Base-by-base conservation (phyloP, 108 stramenopile species). In the Ochromonas danica region DNA sequence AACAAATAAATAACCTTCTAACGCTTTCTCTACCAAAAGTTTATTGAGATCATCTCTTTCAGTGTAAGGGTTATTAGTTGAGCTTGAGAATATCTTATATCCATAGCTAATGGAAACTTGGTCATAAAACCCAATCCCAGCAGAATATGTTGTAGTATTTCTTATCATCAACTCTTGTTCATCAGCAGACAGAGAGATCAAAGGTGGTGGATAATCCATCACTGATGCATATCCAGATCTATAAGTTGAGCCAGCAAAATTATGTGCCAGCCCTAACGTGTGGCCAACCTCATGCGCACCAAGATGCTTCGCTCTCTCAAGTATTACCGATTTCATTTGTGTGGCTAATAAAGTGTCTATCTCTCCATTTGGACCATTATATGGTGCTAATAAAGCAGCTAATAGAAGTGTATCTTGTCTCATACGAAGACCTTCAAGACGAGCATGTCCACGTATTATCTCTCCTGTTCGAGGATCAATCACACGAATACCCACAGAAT, bases 191-290 rank as follows among this genome's bases (percentile, higher is more conserved):
- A 67, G 31, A 31, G 33, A 10, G 10, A 67, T 25, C 3, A 67
- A 14, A 6, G 63, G 63, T 31, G 63, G 63, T 36, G 63, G 63
- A 36, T 67, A 67, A 67, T 67, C 63, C 63, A 67, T 67, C 63
- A 67, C 63, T 10, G 63, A 35, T 6, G 30, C 63, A 36, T 35
- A 67, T 28, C 63, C 33, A 36, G 17, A 6, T 31, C 33, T 36
- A 36, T 67, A 67, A 28, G 63, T 35, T 36, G 63, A 67, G 31
- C 63, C 63, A 28, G 63, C 63, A 67, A 67, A 67, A 36, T 67
- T 67, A 25, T 67, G 63, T 36, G 63, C 17, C 25, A 67, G 25
- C 33, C 63, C 63, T 10, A 67, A 33, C 31, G 63, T 35, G 35
- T 67, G 63, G 31, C 63, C 63, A 10, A 67, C 63, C 25, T 67